A percentile compares a stretch with the other conserved stretches of the same genome.
These are phyloP conservation scores for Houttuynia cordata DNA, from an alignment of 164 flowering plant genomes.

Conservation along the genomic window DNA sequence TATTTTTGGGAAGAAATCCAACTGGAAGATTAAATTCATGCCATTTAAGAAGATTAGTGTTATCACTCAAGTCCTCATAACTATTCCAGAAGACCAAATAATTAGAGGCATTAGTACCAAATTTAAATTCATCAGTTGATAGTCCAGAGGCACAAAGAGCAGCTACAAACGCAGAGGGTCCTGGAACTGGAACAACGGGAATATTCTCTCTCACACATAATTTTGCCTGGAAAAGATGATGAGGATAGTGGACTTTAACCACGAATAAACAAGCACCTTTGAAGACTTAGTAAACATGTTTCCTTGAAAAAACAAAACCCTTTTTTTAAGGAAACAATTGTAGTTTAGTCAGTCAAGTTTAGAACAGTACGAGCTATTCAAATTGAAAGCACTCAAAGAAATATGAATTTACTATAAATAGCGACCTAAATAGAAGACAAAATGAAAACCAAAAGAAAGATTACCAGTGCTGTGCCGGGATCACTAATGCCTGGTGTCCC, in stretches of 20 bases:
- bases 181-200: constrained; percentile 81
- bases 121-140: constrained; percentile 66
- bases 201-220: constrained; percentile 64
- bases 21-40: constrained; percentile 30
- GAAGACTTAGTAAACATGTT: no score
- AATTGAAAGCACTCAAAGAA: background rate
- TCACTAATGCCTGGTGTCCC: constrained; percentile 97
- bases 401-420: background rate
- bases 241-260: background rate
- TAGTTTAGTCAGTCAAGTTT: background rate
- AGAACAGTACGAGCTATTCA: background rate
- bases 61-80: background rate
- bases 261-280: background rate
- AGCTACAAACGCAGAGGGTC: constrained; percentile 75
- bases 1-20: constrained; percentile 87
- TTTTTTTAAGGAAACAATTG: background rate
- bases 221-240: constrained; percentile 38
- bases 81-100: background rate
- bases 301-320: no score
- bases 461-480: constrained; percentile 81
- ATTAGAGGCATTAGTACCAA: constrained; percentile 42
- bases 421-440: background rate
- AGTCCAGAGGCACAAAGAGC: constrained; percentile 94
- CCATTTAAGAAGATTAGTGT: background rate
- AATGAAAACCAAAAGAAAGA: constrained; percentile 8